Base-by-base conservation (phyloP, 768 basidiomycete genomes). In the Amanita thiersii region DNA sequence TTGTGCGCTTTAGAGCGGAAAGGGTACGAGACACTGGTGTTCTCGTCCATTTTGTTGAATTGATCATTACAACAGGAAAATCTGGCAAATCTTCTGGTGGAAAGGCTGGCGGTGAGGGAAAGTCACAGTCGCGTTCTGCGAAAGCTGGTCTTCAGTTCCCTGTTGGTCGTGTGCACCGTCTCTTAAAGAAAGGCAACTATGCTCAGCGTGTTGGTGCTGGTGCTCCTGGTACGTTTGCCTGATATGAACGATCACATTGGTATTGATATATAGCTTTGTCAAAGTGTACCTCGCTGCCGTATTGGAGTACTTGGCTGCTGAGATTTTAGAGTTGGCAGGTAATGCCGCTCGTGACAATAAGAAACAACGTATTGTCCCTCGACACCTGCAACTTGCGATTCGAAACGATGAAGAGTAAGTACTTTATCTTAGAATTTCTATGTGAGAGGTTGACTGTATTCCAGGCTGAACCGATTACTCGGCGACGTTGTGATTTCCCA, bases 321-420 rank as follows among this genome's bases (percentile, higher is more conserved):
- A 94, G 61, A 92, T 94, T 60, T 77, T 94, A 53, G 91, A 94
- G 67, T 70, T 94, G 32, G 90, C 91, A 47, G 91, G 91, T 26
- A 86, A 87, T 44, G 86, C 87, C 25, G 86, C 87, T 31, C 83
- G 86, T 44, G 86, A 86, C 64, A 89, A 89, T 73, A 89, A 88
- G 74, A 88, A 92, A 69, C 85, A 89, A 50, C 89, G 92, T 77
- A 93, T 94, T 56, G 87, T 93, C 19, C 92, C 91, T 34, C 84
- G 92, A 62, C 92, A 96, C 64, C 68, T 94, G 36, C 91, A 96
- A 62, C 79, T 94, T 49, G 91, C 91, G 48, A 91, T 96, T 64
- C 79, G 92, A 39, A 90, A 93, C 60, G 90, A 93, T 48, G 90
- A 93, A 63, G 90, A 88, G 81, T 82, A 51, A 46, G 76, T 64